phyloP scores from a whole-genome alignment of 164 flowering plant species.

The Vitis labrusca region DNA sequence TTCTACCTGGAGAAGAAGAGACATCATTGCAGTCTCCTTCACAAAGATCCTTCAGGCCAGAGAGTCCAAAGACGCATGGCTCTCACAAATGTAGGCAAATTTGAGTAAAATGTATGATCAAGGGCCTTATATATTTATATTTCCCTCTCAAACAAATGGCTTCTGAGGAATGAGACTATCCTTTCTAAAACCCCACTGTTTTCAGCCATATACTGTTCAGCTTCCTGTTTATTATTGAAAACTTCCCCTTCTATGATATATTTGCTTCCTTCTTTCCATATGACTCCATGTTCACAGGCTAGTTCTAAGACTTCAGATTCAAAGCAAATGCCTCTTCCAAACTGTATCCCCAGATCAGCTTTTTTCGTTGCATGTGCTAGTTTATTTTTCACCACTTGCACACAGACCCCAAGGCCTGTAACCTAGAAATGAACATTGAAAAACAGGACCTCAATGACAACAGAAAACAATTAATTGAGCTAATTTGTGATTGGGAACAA shows the following conservation, averaged over 20 bases:
- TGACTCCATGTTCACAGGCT: slow-evolving; percentile 70
- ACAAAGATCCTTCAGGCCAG: too few species aligned
- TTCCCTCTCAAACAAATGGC: slow-evolving; percentile 36
- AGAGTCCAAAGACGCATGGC: too few species aligned
- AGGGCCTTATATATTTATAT: neutral
- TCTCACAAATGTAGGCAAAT: too few species aligned
- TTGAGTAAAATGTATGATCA: too few species aligned
- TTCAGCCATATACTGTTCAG: slow-evolving; percentile 49
- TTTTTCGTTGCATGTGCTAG: slow-evolving; percentile 64
- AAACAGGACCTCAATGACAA: neutral
- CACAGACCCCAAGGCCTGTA: slow-evolving; percentile 61
- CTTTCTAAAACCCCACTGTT: slow-evolving; percentile 44
- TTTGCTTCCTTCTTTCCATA: slow-evolving; percentile 43
- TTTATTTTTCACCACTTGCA: slow-evolving; percentile 80
- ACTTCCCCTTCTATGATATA: slow-evolving; percentile 54
- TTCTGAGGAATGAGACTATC: slow-evolving; percentile 42
- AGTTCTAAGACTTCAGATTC: slow-evolving; percentile 73
- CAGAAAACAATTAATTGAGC: too few species aligned
- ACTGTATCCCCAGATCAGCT: slow-evolving; percentile 61
- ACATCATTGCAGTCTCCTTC: too few species aligned
- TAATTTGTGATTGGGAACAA: neutral
- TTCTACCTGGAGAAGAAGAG: too few species aligned
- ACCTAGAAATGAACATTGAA: slow-evolving; percentile 28
- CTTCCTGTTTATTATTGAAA: slow-evolving; percentile 44
- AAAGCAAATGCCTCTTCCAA: slow-evolving; percentile 62